Base-by-base conservation (phyloP, 2,329 filamentous ascomycete genomes). In the Elsinoe batatas region DNA sequence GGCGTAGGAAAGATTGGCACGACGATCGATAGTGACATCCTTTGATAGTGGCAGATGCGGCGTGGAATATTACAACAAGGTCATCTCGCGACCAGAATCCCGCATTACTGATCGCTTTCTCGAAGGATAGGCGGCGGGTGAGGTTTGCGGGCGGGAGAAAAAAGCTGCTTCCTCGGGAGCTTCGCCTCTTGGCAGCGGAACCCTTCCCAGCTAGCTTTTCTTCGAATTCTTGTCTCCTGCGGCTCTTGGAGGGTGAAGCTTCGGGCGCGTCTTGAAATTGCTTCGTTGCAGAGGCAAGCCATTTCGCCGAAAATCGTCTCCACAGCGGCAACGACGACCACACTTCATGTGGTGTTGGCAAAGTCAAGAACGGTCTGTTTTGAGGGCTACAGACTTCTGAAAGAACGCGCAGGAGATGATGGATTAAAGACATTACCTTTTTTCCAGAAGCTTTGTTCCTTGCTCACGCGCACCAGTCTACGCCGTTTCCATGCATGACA, bases 231-330 rank as follows among this genome's bases (percentile, higher is more conserved):
- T 51, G 33, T 51, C 47, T 36, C 33, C 47, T 51, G 47, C 47
- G 47, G 32, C 33, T 51, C 33, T 26, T 37, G 33, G 47, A 51
- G 38, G 47, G 47, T 51, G 47, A 51, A 51, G 47, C 47, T 38
- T 38, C 15, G 47, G 47, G 47, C 47, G 18, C 32, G 47, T 51
- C 47, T 51, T 51, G 33, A 51, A 35, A 37, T 51, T 51, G 33
- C 47, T 51, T 51, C 47, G 32, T 20, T 12, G 32, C 11, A 38
- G 35, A 51, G 47, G 33, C 47, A 51, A 51, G 47, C 36, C 47
- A 26, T 10, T 36, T 44, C 32, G 11, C n/a, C 15, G 33, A 13
- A 26, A 51, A 51, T 38, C 47, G 33, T 51, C 47, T 33, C 47
- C 32, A 51, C 47, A n/a, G 11, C 6, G 13, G 10, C 20, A 15